A percentile compares a stretch with the other conserved stretches of the same genome.
phyloP scores from a whole-genome alignment of 306 rosid species.

The Trichosanthes truncata region DNA sequence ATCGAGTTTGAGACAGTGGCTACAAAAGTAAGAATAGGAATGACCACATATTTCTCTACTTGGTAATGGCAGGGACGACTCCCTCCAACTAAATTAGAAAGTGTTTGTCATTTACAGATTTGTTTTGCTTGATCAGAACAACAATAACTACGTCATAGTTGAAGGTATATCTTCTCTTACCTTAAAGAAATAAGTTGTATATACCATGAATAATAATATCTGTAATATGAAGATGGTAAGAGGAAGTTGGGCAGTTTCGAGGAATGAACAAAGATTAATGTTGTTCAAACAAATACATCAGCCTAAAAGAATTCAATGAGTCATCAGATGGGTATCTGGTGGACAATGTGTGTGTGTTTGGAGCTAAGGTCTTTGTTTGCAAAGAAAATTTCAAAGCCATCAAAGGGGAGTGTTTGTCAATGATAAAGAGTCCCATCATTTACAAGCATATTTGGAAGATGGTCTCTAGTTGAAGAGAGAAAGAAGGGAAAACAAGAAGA shows the following conservation, averaged over 20 bases:
- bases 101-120: constrained; percentile 31
- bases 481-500: too few relatives aligned
- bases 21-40: constrained; percentile 42
- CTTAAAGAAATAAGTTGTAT: not conserved
- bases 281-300: constrained; percentile 46
- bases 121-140: constrained; percentile 47
- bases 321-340: constrained; percentile 40
- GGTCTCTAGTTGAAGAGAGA: too few relatives aligned
- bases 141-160: constrained; percentile 33
- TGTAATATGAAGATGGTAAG: constrained; percentile 25
- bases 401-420: constrained; percentile 40
- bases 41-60: constrained; percentile 45
- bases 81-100: constrained; percentile 34
- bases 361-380: constrained; percentile 56
- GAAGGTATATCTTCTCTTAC: constrained; percentile 25
- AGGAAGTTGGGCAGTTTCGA: constrained; percentile 38
- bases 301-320: constrained; percentile 30
- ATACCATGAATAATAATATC: not conserved
- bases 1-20: too few relatives aligned
- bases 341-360: constrained; percentile 45
- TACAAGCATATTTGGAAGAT: constrained; percentile 34
- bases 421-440: constrained; percentile 30
- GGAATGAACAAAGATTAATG: constrained; percentile 37
- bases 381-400: constrained; percentile 28
- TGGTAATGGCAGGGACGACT: constrained; percentile 31